Evolutionary conservation across 495 filamentous ascomycete genomes (phyloP).

Genomic region (Neurospora terricola): DNA sequence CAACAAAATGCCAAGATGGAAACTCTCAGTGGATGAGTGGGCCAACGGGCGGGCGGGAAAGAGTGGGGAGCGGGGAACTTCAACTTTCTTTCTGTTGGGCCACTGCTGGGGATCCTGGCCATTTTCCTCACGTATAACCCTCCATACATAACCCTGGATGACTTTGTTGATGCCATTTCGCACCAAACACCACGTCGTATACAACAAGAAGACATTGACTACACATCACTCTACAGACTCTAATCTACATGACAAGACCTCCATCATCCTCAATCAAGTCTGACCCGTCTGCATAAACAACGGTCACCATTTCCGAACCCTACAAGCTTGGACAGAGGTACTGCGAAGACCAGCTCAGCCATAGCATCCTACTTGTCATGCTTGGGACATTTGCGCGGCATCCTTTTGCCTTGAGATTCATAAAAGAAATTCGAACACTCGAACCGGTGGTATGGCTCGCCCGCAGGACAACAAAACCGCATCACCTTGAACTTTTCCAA

Average conservation of each 20-base stretch:
- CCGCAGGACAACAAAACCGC: background rate
- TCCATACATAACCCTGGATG: background rate
- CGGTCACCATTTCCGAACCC: too few species aligned
- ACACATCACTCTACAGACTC: too few species aligned
- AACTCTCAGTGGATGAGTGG: background rate
- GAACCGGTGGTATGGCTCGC: conserved; percentile 11
- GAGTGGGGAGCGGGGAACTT: background rate
- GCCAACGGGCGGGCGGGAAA: background rate
- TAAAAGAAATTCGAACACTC: conserved; percentile 16
- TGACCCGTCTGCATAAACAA: too few species aligned
- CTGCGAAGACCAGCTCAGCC: too few species aligned
- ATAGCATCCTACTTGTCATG: background rate
- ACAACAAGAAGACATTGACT: too few species aligned
- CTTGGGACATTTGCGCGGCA: conserved; percentile 11
- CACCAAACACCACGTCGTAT: too few species aligned
- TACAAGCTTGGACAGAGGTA: too few species aligned
- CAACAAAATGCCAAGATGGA: background rate
- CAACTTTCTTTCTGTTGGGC: background rate
- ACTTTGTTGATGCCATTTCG: background rate
- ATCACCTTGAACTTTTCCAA: conserved; percentile 7
- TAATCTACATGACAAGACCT: too few species aligned
- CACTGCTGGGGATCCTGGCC: background rate
- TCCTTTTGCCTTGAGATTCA: conserved; percentile 14
- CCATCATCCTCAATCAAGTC: too few species aligned
- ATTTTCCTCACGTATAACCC: background rate